A percentile compares a stretch with the other conserved stretches of the same genome.
These are phyloP conservation scores for Microbotryum saponariae DNA, from an alignment of 1,284 basidiomycete genomes.

Conservation along the genomic window DNA sequence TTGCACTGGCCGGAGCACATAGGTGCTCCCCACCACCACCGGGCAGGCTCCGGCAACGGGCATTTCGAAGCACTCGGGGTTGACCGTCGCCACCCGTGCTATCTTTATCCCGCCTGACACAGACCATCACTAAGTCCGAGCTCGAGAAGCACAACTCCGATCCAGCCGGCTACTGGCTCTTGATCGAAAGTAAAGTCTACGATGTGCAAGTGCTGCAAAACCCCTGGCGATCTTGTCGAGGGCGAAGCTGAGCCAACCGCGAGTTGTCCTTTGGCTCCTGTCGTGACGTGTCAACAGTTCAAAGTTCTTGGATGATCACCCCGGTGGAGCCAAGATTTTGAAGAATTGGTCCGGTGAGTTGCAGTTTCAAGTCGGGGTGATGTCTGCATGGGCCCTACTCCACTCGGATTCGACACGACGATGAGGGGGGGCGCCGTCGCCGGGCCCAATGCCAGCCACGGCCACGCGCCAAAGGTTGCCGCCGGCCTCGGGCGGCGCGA, in stretches of 20 bases:
- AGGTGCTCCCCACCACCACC: too few species aligned
- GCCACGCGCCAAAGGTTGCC: neutral
- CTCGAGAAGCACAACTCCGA: constrained; percentile 33
- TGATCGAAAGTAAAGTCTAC: constrained; percentile 39
- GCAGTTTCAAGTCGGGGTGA: too few species aligned
- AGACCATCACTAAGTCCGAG: constrained; percentile 32
- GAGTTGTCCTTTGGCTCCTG: neutral
- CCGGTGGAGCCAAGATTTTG: constrained; percentile 10
- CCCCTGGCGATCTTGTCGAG: neutral
- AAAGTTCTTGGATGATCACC: constrained; percentile 28
- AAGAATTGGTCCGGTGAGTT: too few species aligned
- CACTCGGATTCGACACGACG: too few species aligned
- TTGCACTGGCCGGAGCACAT: too few species aligned
- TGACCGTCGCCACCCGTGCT: too few species aligned
- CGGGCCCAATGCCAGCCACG: neutral
- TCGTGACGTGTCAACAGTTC: constrained; percentile 4
- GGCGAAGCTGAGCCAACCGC: neutral
- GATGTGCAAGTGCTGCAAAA: constrained; percentile 24
- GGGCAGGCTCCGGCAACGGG: too few species aligned
- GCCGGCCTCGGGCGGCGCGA: neutral
- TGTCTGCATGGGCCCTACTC: too few species aligned
- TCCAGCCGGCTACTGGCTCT: constrained; percentile 36
- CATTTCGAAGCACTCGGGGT: too few species aligned
- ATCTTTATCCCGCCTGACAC: neutral
- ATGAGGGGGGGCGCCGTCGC: too few species aligned